phyloP scores from a whole-genome alignment of 2,329 filamentous ascomycete genomes.

The Rosellinia necatrix region DNA sequence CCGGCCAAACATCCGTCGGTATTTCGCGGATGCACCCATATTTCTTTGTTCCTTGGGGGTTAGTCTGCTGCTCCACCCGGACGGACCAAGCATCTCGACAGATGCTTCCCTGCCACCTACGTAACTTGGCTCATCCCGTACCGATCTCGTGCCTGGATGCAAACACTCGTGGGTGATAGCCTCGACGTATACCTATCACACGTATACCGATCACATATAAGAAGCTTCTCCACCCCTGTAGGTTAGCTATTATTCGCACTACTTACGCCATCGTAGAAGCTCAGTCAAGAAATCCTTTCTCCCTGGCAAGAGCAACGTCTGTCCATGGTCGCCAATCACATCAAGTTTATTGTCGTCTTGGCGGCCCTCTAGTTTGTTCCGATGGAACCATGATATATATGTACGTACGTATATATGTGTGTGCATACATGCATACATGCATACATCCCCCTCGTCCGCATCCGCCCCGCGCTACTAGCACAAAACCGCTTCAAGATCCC shows the following conservation, averaged over 20 bases:
- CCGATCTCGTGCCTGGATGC: no score
- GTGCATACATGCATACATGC: no score
- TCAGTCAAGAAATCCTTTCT: neutral
- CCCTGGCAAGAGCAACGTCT: neutral
- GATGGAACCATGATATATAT: no score
- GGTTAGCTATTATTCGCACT: no score
- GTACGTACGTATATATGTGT: neutral
- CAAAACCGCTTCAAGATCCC: slow-evolving; percentile 2
- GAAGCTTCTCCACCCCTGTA: no score
- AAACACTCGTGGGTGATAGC: neutral
- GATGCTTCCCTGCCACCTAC: no score
- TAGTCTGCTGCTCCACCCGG: neutral
- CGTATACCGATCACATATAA: no score
- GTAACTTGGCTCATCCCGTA: no score
- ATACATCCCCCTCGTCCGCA: neutral
- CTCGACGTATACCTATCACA: neutral
- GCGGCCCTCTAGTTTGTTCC: no score
- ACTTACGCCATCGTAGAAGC: no score
- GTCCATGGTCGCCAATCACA: slow-evolving; percentile 10
- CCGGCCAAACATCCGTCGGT: neutral
- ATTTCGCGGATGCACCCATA: no score
- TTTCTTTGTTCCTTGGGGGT: neutral
- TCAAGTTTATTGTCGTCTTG: neutral
- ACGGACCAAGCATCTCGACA: no score
- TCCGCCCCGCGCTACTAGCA: slow-evolving; percentile 2